Conservation (phyloP, 805 yeast genomes). For the Tetrapisispora iriomotensis region DNA sequence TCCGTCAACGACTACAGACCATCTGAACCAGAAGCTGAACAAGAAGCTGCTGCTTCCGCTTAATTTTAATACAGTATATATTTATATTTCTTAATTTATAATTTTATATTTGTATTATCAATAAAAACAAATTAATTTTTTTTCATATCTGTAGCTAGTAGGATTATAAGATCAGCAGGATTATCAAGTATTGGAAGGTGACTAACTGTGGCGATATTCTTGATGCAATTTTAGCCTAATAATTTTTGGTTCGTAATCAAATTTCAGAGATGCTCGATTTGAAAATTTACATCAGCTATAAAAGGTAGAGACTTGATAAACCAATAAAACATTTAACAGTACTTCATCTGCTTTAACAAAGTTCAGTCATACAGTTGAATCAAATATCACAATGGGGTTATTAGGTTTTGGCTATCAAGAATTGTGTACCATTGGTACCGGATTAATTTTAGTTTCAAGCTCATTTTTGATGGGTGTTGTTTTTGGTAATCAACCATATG, state of each 20-base stretch:
- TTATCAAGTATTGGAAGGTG: too few relatives aligned
- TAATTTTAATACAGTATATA: conserved; percentile 4
- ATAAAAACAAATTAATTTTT: conserved; percentile 1
- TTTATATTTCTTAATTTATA: not conserved
- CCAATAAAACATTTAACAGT: too few relatives aligned
- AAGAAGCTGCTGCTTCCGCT: conserved; percentile 18
- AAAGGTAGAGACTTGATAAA: not conserved
- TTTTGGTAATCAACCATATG: conserved; percentile 75
- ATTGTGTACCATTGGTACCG: conserved; percentile 24
- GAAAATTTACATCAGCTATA: too few relatives aligned
- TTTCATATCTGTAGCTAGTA: not conserved
- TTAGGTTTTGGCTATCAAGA: conserved; percentile 18
- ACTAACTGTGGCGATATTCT: too few relatives aligned
- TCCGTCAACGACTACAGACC: conserved; percentile 65
- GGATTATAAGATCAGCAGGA: too few relatives aligned
- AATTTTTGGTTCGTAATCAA: too few relatives aligned
- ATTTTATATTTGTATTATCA: conserved; percentile 1
- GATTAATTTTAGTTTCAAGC: conserved; percentile 33
- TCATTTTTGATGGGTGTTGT: conserved; percentile 76
- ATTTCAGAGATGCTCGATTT: too few relatives aligned
- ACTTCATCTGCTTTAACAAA: not conserved
- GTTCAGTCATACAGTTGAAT: not conserved
- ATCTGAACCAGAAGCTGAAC: conserved; percentile 23
- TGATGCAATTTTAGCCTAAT: too few relatives aligned
- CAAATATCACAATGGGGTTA: not conserved